These are phyloP conservation scores for Xylaria sp. DNA, from an alignment of 2,329 filamentous ascomycete species.

Conservation along the genomic window DNA sequence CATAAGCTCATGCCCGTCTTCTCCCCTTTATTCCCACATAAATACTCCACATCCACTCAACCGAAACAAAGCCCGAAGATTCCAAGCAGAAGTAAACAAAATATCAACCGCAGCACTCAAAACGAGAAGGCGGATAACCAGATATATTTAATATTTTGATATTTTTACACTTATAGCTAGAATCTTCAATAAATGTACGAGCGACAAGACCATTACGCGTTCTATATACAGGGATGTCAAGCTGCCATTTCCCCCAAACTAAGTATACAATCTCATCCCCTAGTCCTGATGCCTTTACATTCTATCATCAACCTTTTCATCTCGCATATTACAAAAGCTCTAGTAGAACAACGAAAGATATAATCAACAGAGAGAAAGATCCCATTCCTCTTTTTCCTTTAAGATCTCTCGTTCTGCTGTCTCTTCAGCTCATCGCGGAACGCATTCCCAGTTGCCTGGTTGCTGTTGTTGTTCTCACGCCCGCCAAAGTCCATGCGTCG, in stretches of 20 bases:
- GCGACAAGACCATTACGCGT: background rate
- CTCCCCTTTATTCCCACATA: too few relatives aligned
- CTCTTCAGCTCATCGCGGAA: conserved; percentile 58
- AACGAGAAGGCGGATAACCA: too few relatives aligned
- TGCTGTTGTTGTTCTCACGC: conserved; percentile 20
- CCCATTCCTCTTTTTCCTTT: too few relatives aligned
- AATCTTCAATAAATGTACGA: background rate
- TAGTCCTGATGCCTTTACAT: background rate
- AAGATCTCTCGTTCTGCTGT: conserved; percentile 50
- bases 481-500: conserved; percentile 47
- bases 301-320: background rate
- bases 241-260: background rate
- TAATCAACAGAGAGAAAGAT: background rate
- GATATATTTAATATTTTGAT: too few relatives aligned
- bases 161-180: too few relatives aligned
- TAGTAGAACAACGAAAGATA: background rate
- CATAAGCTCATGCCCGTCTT: too few relatives aligned
- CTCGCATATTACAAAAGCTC: background rate
- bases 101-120: too few relatives aligned
- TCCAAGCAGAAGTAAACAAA: too few relatives aligned
- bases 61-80: too few relatives aligned
- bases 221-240: conserved; percentile 10
- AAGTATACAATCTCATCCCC: background rate
- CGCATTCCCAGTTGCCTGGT: conserved; percentile 42
- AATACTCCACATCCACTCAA: too few relatives aligned